These are phyloP conservation scores for Eimeria acervulina DNA, from an alignment of 169 alveolate genomes.

Conservation along the genomic window DNA sequence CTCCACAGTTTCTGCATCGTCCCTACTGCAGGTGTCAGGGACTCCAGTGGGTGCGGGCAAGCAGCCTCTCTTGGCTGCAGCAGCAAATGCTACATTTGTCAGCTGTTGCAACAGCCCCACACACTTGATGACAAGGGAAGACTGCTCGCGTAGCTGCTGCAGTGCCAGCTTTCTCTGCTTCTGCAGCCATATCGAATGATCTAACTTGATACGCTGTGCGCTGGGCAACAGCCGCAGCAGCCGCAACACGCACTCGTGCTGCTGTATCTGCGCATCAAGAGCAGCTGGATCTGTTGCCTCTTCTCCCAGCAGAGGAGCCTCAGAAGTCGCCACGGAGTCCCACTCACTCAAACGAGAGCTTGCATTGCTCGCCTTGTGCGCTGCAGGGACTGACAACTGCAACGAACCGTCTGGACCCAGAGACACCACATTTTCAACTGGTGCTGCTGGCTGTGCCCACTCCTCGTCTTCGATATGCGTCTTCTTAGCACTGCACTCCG, in stretches of 20 bases:
- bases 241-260: slow-evolving; percentile 71
- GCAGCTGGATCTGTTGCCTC: slow-evolving; percentile 28
- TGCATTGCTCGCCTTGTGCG: slow-evolving; percentile 13
- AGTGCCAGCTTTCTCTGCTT: slow-evolving; percentile 61
- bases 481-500: slow-evolving; percentile 31
- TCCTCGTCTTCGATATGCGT: slow-evolving; percentile 47
- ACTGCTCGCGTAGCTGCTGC: slow-evolving; percentile 70
- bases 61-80: slow-evolving; percentile 66
- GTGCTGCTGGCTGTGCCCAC: slow-evolving; percentile 35
- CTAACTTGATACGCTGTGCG: slow-evolving; percentile 69
- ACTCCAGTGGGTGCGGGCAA: slow-evolving; percentile 24
- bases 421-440: slow-evolving; percentile 42
- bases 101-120: slow-evolving; percentile 67
- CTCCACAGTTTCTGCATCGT: slow-evolving; percentile 1
- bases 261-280: slow-evolving; percentile 68
- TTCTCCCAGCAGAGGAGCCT: background rate
- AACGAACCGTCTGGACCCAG: slow-evolving; percentile 33
- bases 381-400: slow-evolving; percentile 31
- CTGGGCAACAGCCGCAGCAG: slow-evolving; percentile 65
- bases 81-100: slow-evolving; percentile 63
- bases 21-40: slow-evolving; percentile 14
- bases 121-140: slow-evolving; percentile 39
- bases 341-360: background rate
- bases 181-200: slow-evolving; percentile 64
- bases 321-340: slow-evolving; percentile 11